Conservation (phyloP, 1,284 basidiomycete genomes). For the Erythrobasidium hasegawianum region DNA sequence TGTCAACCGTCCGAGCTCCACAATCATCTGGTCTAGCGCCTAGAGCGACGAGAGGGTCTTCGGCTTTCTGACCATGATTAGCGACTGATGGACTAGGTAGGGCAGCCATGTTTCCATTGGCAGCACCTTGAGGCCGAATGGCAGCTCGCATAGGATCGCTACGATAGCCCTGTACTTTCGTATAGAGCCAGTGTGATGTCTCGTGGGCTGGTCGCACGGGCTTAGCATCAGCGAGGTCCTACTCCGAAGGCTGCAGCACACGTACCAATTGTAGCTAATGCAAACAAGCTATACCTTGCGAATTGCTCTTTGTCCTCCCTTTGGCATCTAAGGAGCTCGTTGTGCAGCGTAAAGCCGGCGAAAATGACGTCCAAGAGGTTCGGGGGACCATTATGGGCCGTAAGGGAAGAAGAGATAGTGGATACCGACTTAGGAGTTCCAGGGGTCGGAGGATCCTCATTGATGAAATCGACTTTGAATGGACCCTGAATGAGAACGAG, state of each 20-base stretch:
- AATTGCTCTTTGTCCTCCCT: constrained; percentile 27
- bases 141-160: not conserved
- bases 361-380: constrained; percentile 15
- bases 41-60: constrained; percentile 22
- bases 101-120: constrained; percentile 5
- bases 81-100: constrained; percentile 5
- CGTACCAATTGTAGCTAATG: constrained; percentile 19
- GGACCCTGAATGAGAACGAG: constrained; percentile 29
- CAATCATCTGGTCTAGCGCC: constrained; percentile 29
- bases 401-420: not conserved
- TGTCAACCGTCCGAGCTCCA: constrained; percentile 27
- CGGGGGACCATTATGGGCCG: not conserved
- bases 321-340: constrained; percentile 21
- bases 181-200: constrained; percentile 30
- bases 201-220: constrained; percentile 19
- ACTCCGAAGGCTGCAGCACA: too few species aligned
- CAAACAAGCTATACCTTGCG: constrained; percentile 17
- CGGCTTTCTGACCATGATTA: constrained; percentile 11
- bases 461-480: constrained; percentile 21
- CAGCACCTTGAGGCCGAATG: not conserved
- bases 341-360: constrained; percentile 28
- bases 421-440: not conserved
- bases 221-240: not conserved
- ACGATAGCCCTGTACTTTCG: constrained; percentile 28
- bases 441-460: not conserved